Conservation (phyloP, 345 rosid species). For the Corymbia maculata region DNA sequence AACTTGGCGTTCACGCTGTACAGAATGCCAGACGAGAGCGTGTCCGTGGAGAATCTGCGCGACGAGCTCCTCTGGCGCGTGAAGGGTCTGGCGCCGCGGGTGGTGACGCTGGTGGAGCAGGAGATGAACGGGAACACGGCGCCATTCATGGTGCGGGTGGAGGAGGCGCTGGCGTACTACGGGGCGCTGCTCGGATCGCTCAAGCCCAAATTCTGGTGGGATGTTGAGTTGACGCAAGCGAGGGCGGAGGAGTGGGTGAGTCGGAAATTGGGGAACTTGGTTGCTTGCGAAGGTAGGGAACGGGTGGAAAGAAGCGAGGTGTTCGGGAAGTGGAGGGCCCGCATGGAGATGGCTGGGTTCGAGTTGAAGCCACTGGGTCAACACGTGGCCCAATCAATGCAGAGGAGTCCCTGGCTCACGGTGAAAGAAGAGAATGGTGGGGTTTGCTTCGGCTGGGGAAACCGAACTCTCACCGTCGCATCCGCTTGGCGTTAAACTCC, state of each 20-base stretch:
- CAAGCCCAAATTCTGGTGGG: conserved; percentile 33
- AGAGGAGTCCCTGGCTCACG: too few relatives aligned
- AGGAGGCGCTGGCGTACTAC: conserved; percentile 28
- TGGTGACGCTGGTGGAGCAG: conserved; percentile 78
- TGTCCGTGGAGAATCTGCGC: conserved; percentile 70
- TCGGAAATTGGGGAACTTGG: conserved; percentile 57
- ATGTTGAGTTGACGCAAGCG: conserved; percentile 26
- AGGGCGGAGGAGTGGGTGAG: conserved; percentile 60
- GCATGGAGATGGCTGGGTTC: conserved; percentile 95
- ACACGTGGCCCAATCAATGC: conserved; percentile 43
- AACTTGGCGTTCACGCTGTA: conserved; percentile 76
- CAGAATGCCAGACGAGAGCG: conserved; percentile 82
- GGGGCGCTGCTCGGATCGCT: conserved; percentile 75
- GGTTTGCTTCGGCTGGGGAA: conserved; percentile 80
- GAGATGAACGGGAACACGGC: conserved; percentile 39
- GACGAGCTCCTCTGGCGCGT: conserved; percentile 90
- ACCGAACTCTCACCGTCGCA: conserved; percentile 82
- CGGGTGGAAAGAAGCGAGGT: conserved; percentile 91
- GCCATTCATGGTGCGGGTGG: conserved; percentile 30
- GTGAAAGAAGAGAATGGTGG: conserved; percentile 78
- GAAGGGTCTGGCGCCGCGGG: conserved; percentile 56
- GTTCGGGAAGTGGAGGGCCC: conserved; percentile 92
- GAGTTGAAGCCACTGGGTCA: conserved; percentile 41
- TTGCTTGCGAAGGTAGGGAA: conserved; percentile 80
- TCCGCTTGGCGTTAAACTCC: conserved; percentile 87